A percentile compares a stretch with the other conserved stretches of the same genome.
Evolutionary conservation across 2,329 filamentous ascomycete species (phyloP).

Genomic region (Bipolaris sorokiniana): DNA sequence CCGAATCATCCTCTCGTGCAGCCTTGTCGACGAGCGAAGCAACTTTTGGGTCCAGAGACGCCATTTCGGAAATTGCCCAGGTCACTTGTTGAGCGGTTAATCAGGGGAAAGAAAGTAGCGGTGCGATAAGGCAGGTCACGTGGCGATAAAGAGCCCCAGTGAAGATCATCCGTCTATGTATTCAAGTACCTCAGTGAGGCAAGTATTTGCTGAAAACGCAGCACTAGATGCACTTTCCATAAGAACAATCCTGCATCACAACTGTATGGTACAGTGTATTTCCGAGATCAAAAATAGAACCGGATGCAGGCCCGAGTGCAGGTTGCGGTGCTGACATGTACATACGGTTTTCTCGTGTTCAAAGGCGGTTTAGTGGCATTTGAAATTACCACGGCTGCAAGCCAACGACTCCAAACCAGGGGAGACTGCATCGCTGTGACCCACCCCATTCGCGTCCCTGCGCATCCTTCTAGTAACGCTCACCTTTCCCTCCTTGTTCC

Average conservation of each 20-base stretch:
- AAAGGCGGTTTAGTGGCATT: constrained; percentile 33
- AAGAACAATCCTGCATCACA: background rate
- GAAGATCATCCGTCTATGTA: background rate
- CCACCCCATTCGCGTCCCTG: constrained; percentile 38
- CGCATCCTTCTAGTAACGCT: constrained; percentile 30
- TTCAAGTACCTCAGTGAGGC: background rate
- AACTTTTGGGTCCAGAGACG: constrained; percentile 58
- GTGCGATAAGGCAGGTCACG: constrained; percentile 25
- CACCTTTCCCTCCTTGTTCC: constrained; percentile 25
- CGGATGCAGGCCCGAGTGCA: constrained; percentile 8
- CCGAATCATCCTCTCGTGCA: constrained; percentile 53
- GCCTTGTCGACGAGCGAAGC: constrained; percentile 57
- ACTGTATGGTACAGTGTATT: background rate
- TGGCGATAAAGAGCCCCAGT: constrained; percentile 14
- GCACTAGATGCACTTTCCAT: background rate
- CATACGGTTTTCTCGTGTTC: constrained; percentile 16
- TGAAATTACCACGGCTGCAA: constrained; percentile 34
- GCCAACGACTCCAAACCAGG: constrained; percentile 32
- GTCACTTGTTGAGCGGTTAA: constrained; percentile 24
- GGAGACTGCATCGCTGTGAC: constrained; percentile 30
- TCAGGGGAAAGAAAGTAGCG: constrained; percentile 18
- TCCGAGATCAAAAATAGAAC: constrained; percentile 13
- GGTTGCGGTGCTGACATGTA: constrained; percentile 26
- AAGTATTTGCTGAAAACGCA: background rate
- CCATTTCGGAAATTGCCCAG: constrained; percentile 43